phyloP scores from a whole-genome alignment of 495 filamentous ascomycete genomes.

The Aspergillus saccharolyticus region DNA sequence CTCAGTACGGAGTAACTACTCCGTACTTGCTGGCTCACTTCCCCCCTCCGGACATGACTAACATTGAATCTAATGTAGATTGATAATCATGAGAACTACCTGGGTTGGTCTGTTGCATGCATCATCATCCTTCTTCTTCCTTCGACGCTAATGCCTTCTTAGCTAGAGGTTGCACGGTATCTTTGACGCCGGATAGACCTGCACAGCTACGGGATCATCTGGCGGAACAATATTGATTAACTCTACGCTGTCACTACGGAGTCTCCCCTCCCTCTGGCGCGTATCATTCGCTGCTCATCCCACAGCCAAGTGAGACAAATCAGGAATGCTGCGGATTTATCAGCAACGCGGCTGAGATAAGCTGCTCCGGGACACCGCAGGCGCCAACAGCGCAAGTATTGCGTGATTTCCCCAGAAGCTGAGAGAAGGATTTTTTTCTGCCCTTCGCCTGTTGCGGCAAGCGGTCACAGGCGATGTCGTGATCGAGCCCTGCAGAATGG shows the following conservation, averaged over 20 bases:
- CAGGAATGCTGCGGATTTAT: slow-evolving; percentile 23
- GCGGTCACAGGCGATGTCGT: slow-evolving; percentile 36
- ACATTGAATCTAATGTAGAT: no score
- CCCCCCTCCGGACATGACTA: no score
- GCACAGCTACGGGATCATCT: not conserved
- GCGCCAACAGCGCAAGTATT: slow-evolving; percentile 33
- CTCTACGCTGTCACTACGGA: no score
- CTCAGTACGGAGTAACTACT: no score
- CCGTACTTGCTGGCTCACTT: no score
- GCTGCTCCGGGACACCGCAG: slow-evolving; percentile 19
- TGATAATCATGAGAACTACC: not conserved
- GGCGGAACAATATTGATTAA: no score
- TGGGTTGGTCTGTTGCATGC: not conserved
- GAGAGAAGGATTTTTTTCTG: slow-evolving; percentile 26
- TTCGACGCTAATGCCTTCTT: not conserved
- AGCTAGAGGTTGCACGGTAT: not conserved
- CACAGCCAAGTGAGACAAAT: not conserved
- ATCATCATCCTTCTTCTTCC: not conserved
- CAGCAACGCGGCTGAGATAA: slow-evolving; percentile 18
- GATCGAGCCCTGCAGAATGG: slow-evolving; percentile 34
- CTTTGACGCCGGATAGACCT: not conserved
- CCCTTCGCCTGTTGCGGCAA: slow-evolving; percentile 19
- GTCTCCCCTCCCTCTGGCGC: no score
- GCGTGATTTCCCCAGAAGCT: slow-evolving; percentile 33
- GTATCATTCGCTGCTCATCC: no score